Percentiles rank a stretch among this genome's conserved stretches.
phyloP scores from a whole-genome alignment of 768 basidiomycete species.

The Suillus fuscotomentosus region DNA sequence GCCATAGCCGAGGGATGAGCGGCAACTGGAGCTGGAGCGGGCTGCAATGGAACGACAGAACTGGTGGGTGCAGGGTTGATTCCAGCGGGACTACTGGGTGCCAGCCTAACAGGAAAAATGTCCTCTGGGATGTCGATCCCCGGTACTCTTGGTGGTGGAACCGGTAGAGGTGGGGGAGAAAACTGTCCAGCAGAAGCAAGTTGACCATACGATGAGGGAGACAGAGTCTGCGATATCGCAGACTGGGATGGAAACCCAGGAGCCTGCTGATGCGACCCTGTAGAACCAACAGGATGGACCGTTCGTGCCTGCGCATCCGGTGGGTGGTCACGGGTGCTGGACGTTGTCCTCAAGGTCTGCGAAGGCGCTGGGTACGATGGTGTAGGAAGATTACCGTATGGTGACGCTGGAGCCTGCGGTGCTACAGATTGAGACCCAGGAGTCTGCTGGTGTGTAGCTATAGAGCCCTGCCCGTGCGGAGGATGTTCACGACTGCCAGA shows the following conservation, averaged over 20 bases:
- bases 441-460: constrained; percentile 16
- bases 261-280: constrained; percentile 15
- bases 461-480: constrained; percentile 2
- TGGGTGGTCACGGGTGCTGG: constrained; percentile 21
- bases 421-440: not conserved
- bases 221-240: not conserved
- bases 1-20: not conserved
- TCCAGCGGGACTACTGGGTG: not conserved
- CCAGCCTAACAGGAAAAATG: not conserved
- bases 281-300: constrained; percentile 7
- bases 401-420: not conserved
- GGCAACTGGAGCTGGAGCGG: not conserved
- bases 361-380: constrained; percentile 26
- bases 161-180: constrained; percentile 28
- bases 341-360: constrained; percentile 19
- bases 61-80: not conserved
- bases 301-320: constrained; percentile 14
- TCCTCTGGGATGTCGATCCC: constrained; percentile 1
- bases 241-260: not conserved
- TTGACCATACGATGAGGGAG: not conserved
- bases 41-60: not conserved
- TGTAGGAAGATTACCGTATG: constrained; percentile 11
- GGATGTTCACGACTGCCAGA: constrained; percentile 23
- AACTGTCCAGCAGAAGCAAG: constrained; percentile 10
- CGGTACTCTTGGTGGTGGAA: constrained; percentile 25